Evolutionary conservation across 2,329 filamentous ascomycete genomes (phyloP), one percentile per base, ranked within the genome.

Genomic region (Colletotrichum tofieldiae): DNA sequence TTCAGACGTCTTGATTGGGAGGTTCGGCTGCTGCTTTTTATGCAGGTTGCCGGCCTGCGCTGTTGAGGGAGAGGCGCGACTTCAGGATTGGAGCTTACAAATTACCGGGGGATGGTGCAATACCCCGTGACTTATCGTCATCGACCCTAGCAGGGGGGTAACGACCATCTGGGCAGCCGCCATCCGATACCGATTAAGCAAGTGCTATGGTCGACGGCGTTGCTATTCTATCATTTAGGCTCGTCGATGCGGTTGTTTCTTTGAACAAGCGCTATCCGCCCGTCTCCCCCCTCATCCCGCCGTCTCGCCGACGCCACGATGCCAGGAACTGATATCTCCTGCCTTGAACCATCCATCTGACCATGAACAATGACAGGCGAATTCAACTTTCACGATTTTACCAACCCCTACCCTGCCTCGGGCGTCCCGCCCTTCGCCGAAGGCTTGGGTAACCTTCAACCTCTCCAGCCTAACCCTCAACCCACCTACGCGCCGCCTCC

Each of bases 351-450:
- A 77, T 65, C 58, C 77, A 65, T 72, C 70, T 72, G 65, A 72
- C 65, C 70, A 72, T 72, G 70, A 77, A 83, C 78, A 78, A 87
- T 86, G 86, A 81, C 85, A 90, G 88, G 86, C 82, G 88, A 90
- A 75, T 90, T 90, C 77, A 86, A 82, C 81, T 89, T 89, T 75
- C 81, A 85, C 76, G 88, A 90, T 75, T 90, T 89, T 77, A 81
- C 79, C 79, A 85, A 84, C 79, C 79, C 83, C 71, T 90, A 89
- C 80, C 73, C 68, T 74, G 71, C 67, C 43, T 74, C 73, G 56
- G 72, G 73, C 58, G 73, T 75, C 23, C 72, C 73, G 47, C 47
- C 79, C 60, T 86, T 84, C 75, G 78, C 83, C 63, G 85, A 87
- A 72, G 81, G 78, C 72, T 73, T 86, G 71, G 81, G 79, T 67